Conservation (phyloP, 257 asterid species). For the Craterostigma plantagineum region DNA sequence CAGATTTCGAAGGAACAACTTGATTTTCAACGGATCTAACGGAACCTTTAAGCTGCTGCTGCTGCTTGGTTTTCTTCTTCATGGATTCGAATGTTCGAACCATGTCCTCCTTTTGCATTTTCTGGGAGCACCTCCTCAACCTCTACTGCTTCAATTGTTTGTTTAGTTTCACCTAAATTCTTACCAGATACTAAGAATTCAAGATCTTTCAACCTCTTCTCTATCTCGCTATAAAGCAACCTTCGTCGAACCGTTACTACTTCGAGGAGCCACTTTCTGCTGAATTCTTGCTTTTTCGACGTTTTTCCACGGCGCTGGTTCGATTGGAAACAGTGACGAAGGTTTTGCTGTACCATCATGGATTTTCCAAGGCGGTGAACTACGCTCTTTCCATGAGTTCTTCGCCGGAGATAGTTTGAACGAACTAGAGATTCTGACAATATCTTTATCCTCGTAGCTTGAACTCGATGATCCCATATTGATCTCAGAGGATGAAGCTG, state of each 20-base stretch:
- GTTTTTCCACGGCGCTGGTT: constrained; percentile 92
- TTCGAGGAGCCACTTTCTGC: constrained; percentile 28
- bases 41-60: too few relatives aligned
- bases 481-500: constrained; percentile 23
- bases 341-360: constrained; percentile 51
- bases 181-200: constrained; percentile 81
- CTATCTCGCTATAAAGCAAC: constrained; percentile 63
- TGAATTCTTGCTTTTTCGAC: constrained; percentile 26
- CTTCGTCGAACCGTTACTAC: too few relatives aligned
- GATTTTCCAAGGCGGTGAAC: constrained; percentile 59
- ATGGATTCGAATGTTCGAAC: too few relatives aligned
- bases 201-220: constrained; percentile 70
- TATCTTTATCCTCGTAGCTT: constrained; percentile 14
- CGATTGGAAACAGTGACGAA: constrained; percentile 53
- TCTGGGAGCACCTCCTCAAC: constrained; percentile 41
- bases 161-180: constrained; percentile 89
- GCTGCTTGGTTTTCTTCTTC: constrained; percentile 9
- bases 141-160: constrained; percentile 88
- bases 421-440: constrained; percentile 10
- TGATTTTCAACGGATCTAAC: too few relatives aligned
- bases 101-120: constrained; percentile 28
- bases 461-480: constrained; percentile 10
- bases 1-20: too few relatives aligned
- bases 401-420: constrained; percentile 22
- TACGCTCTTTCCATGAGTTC: constrained; percentile 51